Base-by-base conservation (phyloP, 2,329 filamentous ascomycete genomes). In the Alternaria longipes region DNA sequence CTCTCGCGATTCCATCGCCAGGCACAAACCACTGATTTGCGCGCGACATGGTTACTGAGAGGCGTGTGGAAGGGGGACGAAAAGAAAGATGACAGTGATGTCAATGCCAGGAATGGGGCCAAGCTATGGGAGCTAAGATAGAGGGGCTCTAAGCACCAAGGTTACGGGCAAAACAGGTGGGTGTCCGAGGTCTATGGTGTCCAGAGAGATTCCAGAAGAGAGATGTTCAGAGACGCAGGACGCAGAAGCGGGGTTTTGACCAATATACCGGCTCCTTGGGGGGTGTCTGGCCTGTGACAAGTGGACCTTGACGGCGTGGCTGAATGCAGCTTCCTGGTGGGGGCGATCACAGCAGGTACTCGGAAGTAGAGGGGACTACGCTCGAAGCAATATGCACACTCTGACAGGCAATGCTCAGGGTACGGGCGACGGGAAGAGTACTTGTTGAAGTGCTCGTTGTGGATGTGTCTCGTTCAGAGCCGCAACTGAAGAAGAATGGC, bases 11-110 rank as follows among this genome's bases (percentile, higher is more conserved):
- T 73, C 82, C 83, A 49, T 83, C 81, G 63, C 79, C 82, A 14
- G 79, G 78, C 65, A 83, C 78, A 70, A 83, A 84, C 82, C 82
- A 84, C 75, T 83, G 78, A 75, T 81, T 74, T 76, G 69, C 70
- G 54, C 72, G 71, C 63, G 73, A 75, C 72, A 78, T 78, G 62
- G 59, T 68, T 74, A 66, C 20, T 41, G 56, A 32, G 56, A 45
- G 32, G 50, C 41, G 66, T 67, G 67, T 63, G 61, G 60, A 65
- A 57, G 59, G 63, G 64, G 58, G 63, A 67, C 22, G 65, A 71
- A 72, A 73, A 62, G 65, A 75, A 77, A 75, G 70, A 73, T 44
- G 70, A 70, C 72, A 73, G 74, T 77, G 72, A 75, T 74, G 75
- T 74, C 76, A 77, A 72, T 73, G 72, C 61, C 69, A 64, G 66